Base-by-base conservation (phyloP, 768 basidiomycete species). In the Tylopilus intermedius region DNA sequence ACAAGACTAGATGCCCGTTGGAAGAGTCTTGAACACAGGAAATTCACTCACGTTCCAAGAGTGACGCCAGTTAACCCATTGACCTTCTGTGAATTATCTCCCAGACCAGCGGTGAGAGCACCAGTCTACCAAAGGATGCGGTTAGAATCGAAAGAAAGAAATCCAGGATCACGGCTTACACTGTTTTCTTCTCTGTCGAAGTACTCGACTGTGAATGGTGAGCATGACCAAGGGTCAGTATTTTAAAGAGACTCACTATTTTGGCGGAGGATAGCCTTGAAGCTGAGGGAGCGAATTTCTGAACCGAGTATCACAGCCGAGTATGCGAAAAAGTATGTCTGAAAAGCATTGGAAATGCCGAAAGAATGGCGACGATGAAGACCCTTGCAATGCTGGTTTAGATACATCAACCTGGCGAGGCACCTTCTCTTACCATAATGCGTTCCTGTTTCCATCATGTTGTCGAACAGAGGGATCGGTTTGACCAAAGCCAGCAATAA, bases 261-360 rank as follows among this genome's bases (percentile, higher is more conserved):
- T 75, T 95, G 93, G 45, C 90, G 78, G 14, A 97, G 72, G 51
- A 94, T 86, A 6, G 94, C 81, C 45, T 71, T 76, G 81, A 97
- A 95, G 55, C 76, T 79, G 42, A 87, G 64, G 1, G 76, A 75
- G 30, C 95, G 83, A 41, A 98, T 67, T 54, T 82, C 84, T 32
- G 79, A 71, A 1, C 86, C 86, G 49, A 98, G 70, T 8, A 70
- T 72, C 8, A 90, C 83, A 37, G 92, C 89, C 7, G 90, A 74
- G 2, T 73, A 67, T 6, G 81, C 72, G 64, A 92, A 93, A 43
- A 80, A 70, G 62, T 79, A 87, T 61, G 86, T 87, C 68, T 96
- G 92, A 53, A 78, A 52, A 33, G 76, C 77, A 45, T 90, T 86
- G 33, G 76, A 60, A 6, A 79, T 2, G 3, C 80, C 4, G 91